These are phyloP conservation scores for Turnera subulata DNA, from an alignment of 345 rosid species.

Conservation along the genomic window DNA sequence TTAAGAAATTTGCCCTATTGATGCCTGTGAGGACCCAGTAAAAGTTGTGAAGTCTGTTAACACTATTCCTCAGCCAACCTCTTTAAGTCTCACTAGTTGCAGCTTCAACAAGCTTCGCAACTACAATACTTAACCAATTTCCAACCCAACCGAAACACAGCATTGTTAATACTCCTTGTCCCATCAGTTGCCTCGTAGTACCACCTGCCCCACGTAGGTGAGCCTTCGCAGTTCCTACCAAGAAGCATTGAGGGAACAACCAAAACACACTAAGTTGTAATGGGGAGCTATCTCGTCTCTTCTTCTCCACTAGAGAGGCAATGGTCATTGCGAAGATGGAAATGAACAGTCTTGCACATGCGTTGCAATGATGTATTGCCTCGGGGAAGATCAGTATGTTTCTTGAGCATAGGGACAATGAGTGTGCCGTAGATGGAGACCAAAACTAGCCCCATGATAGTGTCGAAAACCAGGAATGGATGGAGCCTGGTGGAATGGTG, in stretches of 20 bases:
- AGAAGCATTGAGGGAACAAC: conserved; percentile 27
- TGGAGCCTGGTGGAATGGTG: conserved; percentile 43
- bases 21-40: conserved; percentile 44
- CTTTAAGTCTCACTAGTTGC: conserved; percentile 39
- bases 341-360: conserved; percentile 52
- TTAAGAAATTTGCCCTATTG: no score
- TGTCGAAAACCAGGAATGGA: conserved; percentile 36
- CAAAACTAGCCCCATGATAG: conserved; percentile 41
- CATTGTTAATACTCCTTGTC: conserved; percentile 50
- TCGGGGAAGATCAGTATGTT: conserved; percentile 39
- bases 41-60: conserved; percentile 41
- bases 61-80: conserved; percentile 47
- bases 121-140: conserved; percentile 40
- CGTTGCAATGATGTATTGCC: conserved; percentile 57
- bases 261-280: conserved; percentile 42
- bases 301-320: conserved; percentile 49
- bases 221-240: conserved; percentile 21
- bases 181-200: conserved; percentile 62
- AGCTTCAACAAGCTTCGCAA: conserved; percentile 34
- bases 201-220: conserved; percentile 32
- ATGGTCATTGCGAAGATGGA: conserved; percentile 40
- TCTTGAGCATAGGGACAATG: conserved; percentile 39
- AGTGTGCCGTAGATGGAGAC: conserved; percentile 41
- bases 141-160: conserved; percentile 55
- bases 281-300: conserved; percentile 24